Evolutionary conservation across 108 stramenopile genomes (phyloP).

Genomic region (Nitzschia palea): DNA sequence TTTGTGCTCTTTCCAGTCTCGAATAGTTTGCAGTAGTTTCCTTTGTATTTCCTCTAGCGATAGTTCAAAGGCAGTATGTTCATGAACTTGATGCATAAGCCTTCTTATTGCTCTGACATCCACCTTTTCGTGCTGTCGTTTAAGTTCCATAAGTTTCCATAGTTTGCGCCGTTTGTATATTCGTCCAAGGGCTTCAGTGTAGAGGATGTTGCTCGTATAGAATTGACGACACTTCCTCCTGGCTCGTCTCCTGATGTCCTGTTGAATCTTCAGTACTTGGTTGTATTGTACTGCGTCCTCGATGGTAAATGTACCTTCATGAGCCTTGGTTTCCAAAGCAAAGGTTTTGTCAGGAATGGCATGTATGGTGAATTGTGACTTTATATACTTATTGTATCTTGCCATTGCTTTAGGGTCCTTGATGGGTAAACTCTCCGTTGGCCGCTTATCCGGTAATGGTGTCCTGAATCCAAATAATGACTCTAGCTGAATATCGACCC

Average conservation of each 20-base stretch:
- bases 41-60: too few species aligned
- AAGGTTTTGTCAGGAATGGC: not conserved
- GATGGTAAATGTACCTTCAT: not conserved
- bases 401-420: not conserved
- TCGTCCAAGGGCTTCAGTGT: not conserved
- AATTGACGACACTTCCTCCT: not conserved
- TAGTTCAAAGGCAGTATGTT: too few species aligned
- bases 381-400: not conserved
- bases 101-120: too few species aligned
- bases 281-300: not conserved
- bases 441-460: not conserved
- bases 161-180: too few species aligned
- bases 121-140: too few species aligned
- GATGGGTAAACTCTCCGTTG: not conserved
- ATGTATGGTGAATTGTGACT: not conserved
- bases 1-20: too few species aligned
- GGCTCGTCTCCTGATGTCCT: not conserved
- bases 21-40: too few species aligned
- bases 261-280: too few species aligned
- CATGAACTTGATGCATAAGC: too few species aligned
- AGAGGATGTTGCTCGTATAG: not conserved
- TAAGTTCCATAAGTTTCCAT: too few species aligned
- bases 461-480: not conserved
- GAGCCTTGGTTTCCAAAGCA: not conserved
- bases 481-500: not conserved